Conservation (phyloP, 1,139 yeast genomes). For the Sugiyamaella neomexicana region DNA sequence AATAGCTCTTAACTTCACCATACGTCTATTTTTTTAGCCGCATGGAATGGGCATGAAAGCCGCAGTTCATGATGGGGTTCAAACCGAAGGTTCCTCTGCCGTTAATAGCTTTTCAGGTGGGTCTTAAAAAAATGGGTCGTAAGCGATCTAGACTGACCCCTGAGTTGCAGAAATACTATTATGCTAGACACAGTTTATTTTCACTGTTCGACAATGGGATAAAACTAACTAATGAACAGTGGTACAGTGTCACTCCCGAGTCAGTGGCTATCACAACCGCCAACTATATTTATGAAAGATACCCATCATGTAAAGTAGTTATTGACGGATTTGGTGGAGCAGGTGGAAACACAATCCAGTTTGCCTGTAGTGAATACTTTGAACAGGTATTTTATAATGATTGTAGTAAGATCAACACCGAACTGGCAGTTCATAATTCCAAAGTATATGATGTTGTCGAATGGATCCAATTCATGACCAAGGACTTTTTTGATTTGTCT, state of each 20-base stretch:
- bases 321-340: constrained; percentile 91
- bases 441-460: constrained; percentile 60
- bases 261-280: constrained; percentile 61
- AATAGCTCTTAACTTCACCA: neutral
- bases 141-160: neutral
- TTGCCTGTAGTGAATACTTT: constrained; percentile 42
- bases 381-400: constrained; percentile 64
- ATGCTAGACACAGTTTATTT: constrained; percentile 58
- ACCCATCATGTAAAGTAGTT: constrained; percentile 49
- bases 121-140: constrained; percentile 10
- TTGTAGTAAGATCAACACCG: constrained; percentile 55
- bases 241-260: constrained; percentile 95
- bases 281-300: constrained; percentile 50
- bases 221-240: constrained; percentile 68
- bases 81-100: too few relatives aligned
- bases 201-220: constrained; percentile 67
- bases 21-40: neutral
- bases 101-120: too few relatives aligned
- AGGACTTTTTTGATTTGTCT: constrained; percentile 28
- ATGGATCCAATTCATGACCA: constrained; percentile 31
- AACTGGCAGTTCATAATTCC: constrained; percentile 73
- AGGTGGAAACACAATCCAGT: constrained; percentile 89
- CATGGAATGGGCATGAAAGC: constrained; percentile 1
- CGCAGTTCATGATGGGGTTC: too few relatives aligned
- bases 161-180: constrained; percentile 53